phyloP scores from a whole-genome alignment of 2,329 filamentous ascomycete genomes.

The Fusarium chuoi region DNA sequence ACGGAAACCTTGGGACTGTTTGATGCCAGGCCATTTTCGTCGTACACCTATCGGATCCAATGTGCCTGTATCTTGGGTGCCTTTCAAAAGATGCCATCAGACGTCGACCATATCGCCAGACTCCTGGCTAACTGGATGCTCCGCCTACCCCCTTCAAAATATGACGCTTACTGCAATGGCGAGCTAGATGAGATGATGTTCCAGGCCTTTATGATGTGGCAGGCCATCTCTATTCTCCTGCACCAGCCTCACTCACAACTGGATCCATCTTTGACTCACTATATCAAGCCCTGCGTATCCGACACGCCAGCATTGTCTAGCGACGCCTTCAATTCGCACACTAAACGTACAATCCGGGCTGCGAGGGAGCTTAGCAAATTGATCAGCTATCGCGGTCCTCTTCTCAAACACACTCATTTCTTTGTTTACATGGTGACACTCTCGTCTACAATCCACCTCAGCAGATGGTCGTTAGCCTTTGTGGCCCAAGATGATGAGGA shows the following conservation, averaged over 20 bases:
- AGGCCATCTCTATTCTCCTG: neutral
- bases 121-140: constrained; percentile 9
- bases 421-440: constrained; percentile 9
- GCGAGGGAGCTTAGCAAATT: constrained; percentile 3
- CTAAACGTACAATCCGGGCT: neutral
- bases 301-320: neutral
- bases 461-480: constrained; percentile 3
- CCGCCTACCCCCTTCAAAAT: neutral
- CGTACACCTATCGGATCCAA: constrained; percentile 1
- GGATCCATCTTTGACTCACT: neutral
- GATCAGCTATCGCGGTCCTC: neutral
- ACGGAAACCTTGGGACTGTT: neutral
- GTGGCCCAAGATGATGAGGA: neutral
- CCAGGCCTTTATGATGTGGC: constrained; percentile 11
- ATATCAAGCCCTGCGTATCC: neutral
- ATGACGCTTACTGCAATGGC: neutral
- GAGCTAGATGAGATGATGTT: constrained; percentile 4
- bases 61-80: constrained; percentile 3
- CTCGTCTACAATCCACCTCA: constrained; percentile 9
- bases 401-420: neutral
- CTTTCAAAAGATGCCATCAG: neutral
- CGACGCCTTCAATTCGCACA: neutral
- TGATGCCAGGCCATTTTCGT: neutral
- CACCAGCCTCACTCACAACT: constrained; percentile 6
- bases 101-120: neutral